phyloP scores from a whole-genome alignment of 257 asterid genomes.

The Salvia rosmarinus region DNA sequence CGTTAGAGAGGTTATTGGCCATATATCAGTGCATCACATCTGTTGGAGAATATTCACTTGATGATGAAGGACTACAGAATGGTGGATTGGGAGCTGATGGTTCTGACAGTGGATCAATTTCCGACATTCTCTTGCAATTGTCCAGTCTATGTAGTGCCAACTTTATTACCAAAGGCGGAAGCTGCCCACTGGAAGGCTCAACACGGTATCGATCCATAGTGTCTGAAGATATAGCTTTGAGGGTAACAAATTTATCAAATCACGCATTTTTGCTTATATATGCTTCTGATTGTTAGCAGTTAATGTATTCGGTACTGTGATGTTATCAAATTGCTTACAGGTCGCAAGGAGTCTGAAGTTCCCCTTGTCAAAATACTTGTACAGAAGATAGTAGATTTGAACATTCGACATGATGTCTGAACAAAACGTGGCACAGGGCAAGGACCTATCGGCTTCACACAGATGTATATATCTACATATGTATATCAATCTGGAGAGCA shows the following conservation, averaged over 20 bases:
- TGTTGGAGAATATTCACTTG: conserved; percentile 61
- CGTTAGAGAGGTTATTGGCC: conserved; percentile 88
- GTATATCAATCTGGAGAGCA: not conserved
- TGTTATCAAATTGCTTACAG: conserved; percentile 51
- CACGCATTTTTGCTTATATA: conserved; percentile 6
- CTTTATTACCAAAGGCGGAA: conserved; percentile 82
- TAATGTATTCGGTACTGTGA: conserved; percentile 17
- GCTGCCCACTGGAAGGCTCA: conserved; percentile 95
- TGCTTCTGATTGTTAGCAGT: conserved; percentile 13
- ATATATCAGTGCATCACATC: conserved; percentile 86
- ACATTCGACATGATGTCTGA: conserved; percentile 12
- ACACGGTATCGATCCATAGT: conserved; percentile 76
- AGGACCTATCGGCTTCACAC: not conserved
- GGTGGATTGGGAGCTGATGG: conserved; percentile 47
- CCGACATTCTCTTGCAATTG: conserved; percentile 83
- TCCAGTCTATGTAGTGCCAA: conserved; percentile 93
- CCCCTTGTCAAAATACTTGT: conserved; percentile 85
- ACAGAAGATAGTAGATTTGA: conserved; percentile 48
- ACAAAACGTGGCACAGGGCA: not conserved
- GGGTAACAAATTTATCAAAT: conserved; percentile 52
- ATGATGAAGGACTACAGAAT: conserved; percentile 54
- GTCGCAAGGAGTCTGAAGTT: conserved; percentile 86
- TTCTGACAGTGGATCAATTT: conserved; percentile 52
- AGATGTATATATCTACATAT: not conserved
- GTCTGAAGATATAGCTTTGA: conserved; percentile 80